Conservation (phyloP, 495 filamentous ascomycete species). For the Polyplosphaeria fusca region DNA sequence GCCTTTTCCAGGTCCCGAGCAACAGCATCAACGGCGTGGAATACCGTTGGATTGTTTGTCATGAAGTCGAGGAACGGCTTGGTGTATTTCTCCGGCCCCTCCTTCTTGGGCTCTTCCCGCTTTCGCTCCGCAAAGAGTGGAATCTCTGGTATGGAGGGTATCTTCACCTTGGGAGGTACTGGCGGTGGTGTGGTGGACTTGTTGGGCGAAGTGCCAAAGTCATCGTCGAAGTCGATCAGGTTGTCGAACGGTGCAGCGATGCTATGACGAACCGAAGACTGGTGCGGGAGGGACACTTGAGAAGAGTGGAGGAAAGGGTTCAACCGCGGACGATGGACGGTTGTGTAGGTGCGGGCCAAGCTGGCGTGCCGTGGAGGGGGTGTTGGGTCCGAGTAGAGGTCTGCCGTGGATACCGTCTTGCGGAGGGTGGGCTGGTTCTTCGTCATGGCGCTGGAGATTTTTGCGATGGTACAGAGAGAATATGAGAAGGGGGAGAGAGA, state of each 20-base stretch:
- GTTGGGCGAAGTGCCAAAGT: constrained; percentile 15
- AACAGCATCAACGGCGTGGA: constrained; percentile 78
- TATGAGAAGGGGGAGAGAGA: neutral
- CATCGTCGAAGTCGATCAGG: constrained; percentile 27
- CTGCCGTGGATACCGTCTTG: constrained; percentile 30
- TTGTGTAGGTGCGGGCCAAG: constrained; percentile 29
- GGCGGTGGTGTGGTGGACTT: constrained; percentile 24
- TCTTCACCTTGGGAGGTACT: constrained; percentile 32
- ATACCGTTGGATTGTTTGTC: constrained; percentile 85
- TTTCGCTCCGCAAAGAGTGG: neutral
- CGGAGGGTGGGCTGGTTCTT: constrained; percentile 34
- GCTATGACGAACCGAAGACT: constrained; percentile 15
- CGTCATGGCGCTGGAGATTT: constrained; percentile 18
- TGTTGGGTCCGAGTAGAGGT: constrained; percentile 67
- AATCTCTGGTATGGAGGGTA: constrained; percentile 14
- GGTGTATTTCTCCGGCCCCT: constrained; percentile 51
- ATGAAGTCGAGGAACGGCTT: constrained; percentile 87
- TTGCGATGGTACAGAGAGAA: neutral
- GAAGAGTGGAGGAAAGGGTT: constrained; percentile 24
- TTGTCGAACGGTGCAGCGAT: constrained; percentile 24
- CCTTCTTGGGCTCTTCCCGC: neutral
- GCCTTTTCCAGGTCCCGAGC: constrained; percentile 63
- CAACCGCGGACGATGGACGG: constrained; percentile 20
- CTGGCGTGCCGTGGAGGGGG: constrained; percentile 17
- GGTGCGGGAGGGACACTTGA: neutral